Evolutionary conservation across 2,329 filamentous ascomycete genomes (phyloP).

Genomic region (Leptoxyphium fumago): DNA sequence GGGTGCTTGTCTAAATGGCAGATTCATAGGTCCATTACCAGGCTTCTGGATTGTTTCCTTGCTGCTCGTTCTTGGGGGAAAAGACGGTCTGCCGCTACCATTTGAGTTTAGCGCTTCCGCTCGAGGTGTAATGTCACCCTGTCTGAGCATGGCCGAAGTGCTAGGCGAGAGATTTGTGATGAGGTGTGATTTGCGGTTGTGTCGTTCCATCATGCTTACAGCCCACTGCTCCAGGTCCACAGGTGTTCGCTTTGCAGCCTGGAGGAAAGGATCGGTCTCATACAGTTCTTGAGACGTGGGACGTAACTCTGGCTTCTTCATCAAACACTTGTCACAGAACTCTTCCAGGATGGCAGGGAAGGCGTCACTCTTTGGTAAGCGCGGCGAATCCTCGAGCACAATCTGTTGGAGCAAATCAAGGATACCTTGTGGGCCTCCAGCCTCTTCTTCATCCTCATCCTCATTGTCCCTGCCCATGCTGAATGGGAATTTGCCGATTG

Average conservation of each 20-base stretch:
- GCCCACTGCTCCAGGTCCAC: conserved; percentile 92
- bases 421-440: conserved; percentile 72
- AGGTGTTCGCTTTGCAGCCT: conserved; percentile 90
- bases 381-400: conserved; percentile 87
- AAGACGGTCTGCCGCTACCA: conserved; percentile 22
- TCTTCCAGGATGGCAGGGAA: conserved; percentile 92
- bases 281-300: conserved; percentile 89
- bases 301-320: conserved; percentile 74
- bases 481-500: conserved; percentile 95
- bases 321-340: conserved; percentile 90
- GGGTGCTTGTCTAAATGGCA: conserved; percentile 32
- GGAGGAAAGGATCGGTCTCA: conserved; percentile 84
- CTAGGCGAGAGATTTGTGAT: conserved; percentile 66
- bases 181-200: conserved; percentile 90
- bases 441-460: conserved; percentile 53
- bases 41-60: conserved; percentile 15
- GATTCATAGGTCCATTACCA: conserved; percentile 20
- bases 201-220: conserved; percentile 79
- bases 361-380: conserved; percentile 88
- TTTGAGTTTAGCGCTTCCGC: conserved; percentile 4
- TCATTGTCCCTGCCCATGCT: conserved; percentile 70
- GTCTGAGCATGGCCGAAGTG: conserved; percentile 59
- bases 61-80: conserved; percentile 30
- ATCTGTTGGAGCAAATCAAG: conserved; percentile 93
- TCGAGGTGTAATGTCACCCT: conserved; percentile 13